Evolutionary conservation across 2,329 filamentous ascomycete genomes (phyloP).

Genomic region (Fusarium sp.): DNA sequence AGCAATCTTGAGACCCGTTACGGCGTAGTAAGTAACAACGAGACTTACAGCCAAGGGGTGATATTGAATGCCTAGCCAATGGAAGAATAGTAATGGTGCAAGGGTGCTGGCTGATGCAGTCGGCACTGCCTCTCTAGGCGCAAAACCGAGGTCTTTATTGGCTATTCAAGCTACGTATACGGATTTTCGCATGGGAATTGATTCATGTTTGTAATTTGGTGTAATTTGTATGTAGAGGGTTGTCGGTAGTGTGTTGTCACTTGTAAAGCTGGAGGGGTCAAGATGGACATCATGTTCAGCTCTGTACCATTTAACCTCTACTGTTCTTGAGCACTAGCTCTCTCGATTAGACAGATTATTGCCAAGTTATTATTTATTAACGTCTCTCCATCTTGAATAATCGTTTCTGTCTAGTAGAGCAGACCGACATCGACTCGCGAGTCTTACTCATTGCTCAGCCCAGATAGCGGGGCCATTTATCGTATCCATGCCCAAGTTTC

Average conservation of each 20-base stretch:
- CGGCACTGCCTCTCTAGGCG: background rate
- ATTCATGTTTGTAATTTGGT: background rate
- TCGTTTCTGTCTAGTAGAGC: too few species aligned
- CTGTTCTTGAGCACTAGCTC: too few species aligned
- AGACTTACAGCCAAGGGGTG: background rate
- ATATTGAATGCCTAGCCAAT: background rate
- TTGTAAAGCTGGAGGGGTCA: background rate
- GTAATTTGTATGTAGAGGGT: background rate
- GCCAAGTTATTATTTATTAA: too few species aligned
- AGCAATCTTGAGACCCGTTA: background rate
- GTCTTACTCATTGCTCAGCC: background rate
- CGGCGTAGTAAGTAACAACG: background rate
- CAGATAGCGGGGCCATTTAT: background rate
- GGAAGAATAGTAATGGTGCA: background rate
- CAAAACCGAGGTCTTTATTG: background rate
- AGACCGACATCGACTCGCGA: too few species aligned
- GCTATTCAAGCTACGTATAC: background rate
- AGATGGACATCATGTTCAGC: background rate
- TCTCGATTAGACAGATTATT: too few species aligned
- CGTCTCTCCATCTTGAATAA: too few species aligned
- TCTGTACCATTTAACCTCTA: too few species aligned
- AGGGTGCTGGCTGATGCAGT: background rate
- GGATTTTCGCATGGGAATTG: background rate
- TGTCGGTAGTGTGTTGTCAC: background rate
- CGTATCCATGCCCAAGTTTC: background rate